Evolutionary conservation across 148 eudicot species (phyloP), one percentile per base, ranked within the genome.

Genomic region (Euryodendron excelsum): DNA sequence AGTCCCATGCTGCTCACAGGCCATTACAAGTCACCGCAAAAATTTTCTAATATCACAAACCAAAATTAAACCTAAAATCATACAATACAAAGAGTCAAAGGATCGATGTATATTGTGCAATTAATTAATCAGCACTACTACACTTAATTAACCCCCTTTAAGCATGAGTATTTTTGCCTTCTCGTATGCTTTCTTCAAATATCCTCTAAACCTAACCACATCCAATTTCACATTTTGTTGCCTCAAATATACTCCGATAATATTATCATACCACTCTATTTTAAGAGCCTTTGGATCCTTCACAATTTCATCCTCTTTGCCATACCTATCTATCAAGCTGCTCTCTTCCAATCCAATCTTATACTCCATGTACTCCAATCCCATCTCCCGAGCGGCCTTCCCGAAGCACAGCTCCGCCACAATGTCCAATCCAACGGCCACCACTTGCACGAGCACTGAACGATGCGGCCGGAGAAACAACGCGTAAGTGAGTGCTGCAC

Each of bases 401-500:
- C 82, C 85, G 53, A 85, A 91, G 68, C 84, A 91, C 12, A 82
- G 45, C 50, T 88, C 82, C 8, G 89, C 90, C 25, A 88, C 80
- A 78, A 80, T 71, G 10, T 88, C 87, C 3, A 74, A 79, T 27
- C 89, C 93, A 4, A 89, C 37, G 17, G 90, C 91, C 25, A 91
- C 91, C 28, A 89, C 80, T 13, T 91, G 93, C 18, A 85, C 37
- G 20, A 91, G 52, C 36, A 85, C 80, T 3, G 90, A 76, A 13
- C 89, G 82, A n/a, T n/a, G n/a, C 0, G 91, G 90, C 31, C 77
- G 77, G 5, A 91, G 85, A 65, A 88, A 91, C 67, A 91, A 61
- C 5, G 77, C 72, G 55, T 91, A 88, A 0, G 96, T 89, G 13
- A 89, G 61, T 7, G 90, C 90, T 0, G 96, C 96, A 0, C 93